Conservation (phyloP, 257 asterid species). For the Solanum paucissectum region DNA sequence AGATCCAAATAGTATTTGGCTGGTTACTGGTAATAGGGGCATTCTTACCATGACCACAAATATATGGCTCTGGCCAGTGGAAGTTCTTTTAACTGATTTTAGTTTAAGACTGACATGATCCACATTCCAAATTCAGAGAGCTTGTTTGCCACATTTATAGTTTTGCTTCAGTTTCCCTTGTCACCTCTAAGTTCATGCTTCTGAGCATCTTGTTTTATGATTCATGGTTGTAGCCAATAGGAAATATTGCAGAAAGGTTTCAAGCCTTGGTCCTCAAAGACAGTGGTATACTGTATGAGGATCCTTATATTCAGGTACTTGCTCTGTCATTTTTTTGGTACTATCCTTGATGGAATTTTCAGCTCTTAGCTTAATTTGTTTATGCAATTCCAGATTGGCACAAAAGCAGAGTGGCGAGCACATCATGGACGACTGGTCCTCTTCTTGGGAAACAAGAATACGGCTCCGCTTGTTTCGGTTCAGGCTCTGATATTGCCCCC, state of each 20-base stretch:
- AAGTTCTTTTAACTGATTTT: not conserved
- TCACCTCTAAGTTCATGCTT: not conserved
- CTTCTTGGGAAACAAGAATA: constrained; percentile 89
- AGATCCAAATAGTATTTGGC: not conserved
- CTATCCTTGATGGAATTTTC: not conserved
- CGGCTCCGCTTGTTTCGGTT: constrained; percentile 69
- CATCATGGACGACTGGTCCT: constrained; percentile 83
- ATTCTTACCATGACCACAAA: not conserved
- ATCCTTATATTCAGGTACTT: constrained; percentile 80
- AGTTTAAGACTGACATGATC: not conserved
- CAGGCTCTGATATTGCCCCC: constrained; percentile 75
- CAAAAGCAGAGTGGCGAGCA: constrained; percentile 93
- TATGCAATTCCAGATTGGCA: constrained; percentile 59
- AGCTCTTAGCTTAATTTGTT: not conserved
- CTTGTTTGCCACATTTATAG: not conserved
- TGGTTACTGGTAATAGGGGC: not conserved
- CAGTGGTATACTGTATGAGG: constrained; percentile 92
- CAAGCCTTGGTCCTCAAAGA: constrained; percentile 78
- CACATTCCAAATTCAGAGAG: not conserved
- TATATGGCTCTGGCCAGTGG: not conserved
- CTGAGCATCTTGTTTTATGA: not conserved
- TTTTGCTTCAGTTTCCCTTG: not conserved
- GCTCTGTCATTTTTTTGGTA: not conserved
- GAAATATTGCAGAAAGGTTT: constrained; percentile 79
- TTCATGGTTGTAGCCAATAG: constrained; percentile 57